These are phyloP conservation scores for Ceratobasidium theobromae DNA, from an alignment of 1,284 basidiomycete species.

Conservation along the genomic window DNA sequence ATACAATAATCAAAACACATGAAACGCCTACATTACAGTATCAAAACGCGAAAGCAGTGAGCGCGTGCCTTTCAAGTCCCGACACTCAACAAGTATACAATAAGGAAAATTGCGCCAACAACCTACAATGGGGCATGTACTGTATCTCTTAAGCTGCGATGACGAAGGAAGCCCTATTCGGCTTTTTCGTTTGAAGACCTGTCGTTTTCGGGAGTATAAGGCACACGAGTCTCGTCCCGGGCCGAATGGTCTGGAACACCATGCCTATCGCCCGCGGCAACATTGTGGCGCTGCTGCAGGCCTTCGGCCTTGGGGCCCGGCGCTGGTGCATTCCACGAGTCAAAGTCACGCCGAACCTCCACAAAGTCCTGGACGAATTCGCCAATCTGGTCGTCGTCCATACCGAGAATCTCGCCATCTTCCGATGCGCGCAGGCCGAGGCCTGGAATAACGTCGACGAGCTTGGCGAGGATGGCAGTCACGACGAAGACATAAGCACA, in stretches of 20 bases:
- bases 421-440: conserved; percentile 71
- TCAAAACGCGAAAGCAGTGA: not conserved
- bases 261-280: conserved; percentile 35
- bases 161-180: not conserved
- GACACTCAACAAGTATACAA: not conserved
- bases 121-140: not conserved
- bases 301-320: not conserved
- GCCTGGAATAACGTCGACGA: conserved; percentile 74
- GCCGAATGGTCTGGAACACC: conserved; percentile 31
- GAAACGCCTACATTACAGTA: no score
- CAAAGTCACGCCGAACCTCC: conserved; percentile 69
- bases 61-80: not conserved
- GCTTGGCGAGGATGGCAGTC: conserved; percentile 67
- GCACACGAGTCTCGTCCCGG: conserved; percentile 6
- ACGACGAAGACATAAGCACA: conserved; percentile 64
- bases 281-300: conserved; percentile 21
- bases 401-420: conserved; percentile 80
- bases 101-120: not conserved
- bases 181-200: conserved; percentile 8
- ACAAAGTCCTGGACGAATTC: conserved; percentile 79
- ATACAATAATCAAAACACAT: no score
- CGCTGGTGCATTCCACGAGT: conserved; percentile 51
- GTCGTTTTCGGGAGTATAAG: conserved; percentile 2
- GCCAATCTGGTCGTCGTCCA: conserved; percentile 85
- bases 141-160: not conserved